Evolutionary conservation across 75 land plant genomes (phyloP), one percentile per base, ranked within the genome.

Genomic region (Isoetes taiwanensis): DNA sequence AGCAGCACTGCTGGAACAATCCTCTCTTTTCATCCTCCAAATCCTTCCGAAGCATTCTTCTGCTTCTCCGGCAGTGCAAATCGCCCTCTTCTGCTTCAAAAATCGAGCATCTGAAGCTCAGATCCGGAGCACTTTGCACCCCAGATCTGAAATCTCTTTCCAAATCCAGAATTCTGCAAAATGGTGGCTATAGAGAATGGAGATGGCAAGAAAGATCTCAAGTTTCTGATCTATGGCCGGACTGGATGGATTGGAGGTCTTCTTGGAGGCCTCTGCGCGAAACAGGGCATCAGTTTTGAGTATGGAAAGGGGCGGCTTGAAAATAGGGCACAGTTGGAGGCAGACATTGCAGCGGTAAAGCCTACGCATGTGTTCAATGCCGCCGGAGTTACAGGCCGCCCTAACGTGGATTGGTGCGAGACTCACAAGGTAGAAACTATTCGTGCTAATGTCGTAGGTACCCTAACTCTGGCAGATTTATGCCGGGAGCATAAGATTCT

Each of bases 351-450:
- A 30, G 37, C 61, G 32, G 63, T 64, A n/a, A 59, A 52, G 20
- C 82, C 82, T 3, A 76, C 76, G 0, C 82, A 79, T 57, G 82
- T 79, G 6, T 72, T 79, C 57, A 79, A 79, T 41, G 82, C 82
- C 19, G 82, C 82, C 21, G 82, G 82, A 2, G 79, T 79, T 14
- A 79, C 82, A 11, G 82, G 79, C 32, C 71, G 79, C 27, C 82
- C 82, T 6, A 79, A 79, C 31, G 80, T 77, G 20, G 80, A 77
- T 62, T 77, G 80, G 76, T 54, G 78, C 61, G 81, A 78, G 41
- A 41, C 78, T 27, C 81, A 78, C 50, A 79, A 79, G 40, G 63
- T 77, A 14, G 82, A 80, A 52, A 80, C 83, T n/a, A 80, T 79
- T 24, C 64, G 82, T 2, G 57, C 78, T 38, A 81, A 78, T 56